phyloP scores from a whole-genome alignment of 192 early-diverging fungal species.

The Paraglomus brasilianum region DNA sequence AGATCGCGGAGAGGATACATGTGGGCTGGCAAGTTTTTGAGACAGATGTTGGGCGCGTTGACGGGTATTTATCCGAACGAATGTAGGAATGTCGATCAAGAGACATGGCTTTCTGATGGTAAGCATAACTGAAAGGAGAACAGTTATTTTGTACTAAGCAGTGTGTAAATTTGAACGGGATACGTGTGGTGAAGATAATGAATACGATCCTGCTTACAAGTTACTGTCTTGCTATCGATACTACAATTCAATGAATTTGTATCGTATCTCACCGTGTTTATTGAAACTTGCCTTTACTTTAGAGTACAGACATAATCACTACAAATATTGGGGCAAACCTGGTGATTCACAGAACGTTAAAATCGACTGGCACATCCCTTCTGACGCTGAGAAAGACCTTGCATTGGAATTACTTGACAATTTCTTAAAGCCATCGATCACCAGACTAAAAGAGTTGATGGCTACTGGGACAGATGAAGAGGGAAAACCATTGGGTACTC shows the following conservation, averaged over 20 bases:
- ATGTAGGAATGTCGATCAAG: conserved; percentile 47
- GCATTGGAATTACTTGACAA: conserved; percentile 62
- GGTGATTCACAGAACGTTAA: conserved; percentile 50
- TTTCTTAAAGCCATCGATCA: conserved; percentile 48
- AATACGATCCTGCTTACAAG: neutral
- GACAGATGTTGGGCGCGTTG: conserved; percentile 44
- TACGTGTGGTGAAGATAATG: neutral
- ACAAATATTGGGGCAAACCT: conserved; percentile 76
- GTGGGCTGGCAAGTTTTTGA: conserved; percentile 66
- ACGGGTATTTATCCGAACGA: conserved; percentile 61
- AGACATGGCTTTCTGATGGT: conserved; percentile 59
- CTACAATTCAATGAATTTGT: neutral
- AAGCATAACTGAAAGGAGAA: neutral
- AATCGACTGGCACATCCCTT: conserved; percentile 80
- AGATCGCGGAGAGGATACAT: conserved; percentile 64
- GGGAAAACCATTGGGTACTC: conserved; percentile 35
- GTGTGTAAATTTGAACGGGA: too few species aligned
- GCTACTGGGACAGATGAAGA: conserved; percentile 31
- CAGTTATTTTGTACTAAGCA: neutral
- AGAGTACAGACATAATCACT: conserved; percentile 65
- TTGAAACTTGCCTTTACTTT: neutral
- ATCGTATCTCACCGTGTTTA: neutral
- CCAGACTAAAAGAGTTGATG: conserved; percentile 46
- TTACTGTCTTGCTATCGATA: neutral
- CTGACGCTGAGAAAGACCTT: conserved; percentile 61